Evolutionary conservation across 2,329 filamentous ascomycete genomes (phyloP).

Genomic region (Alternaria dauci): DNA sequence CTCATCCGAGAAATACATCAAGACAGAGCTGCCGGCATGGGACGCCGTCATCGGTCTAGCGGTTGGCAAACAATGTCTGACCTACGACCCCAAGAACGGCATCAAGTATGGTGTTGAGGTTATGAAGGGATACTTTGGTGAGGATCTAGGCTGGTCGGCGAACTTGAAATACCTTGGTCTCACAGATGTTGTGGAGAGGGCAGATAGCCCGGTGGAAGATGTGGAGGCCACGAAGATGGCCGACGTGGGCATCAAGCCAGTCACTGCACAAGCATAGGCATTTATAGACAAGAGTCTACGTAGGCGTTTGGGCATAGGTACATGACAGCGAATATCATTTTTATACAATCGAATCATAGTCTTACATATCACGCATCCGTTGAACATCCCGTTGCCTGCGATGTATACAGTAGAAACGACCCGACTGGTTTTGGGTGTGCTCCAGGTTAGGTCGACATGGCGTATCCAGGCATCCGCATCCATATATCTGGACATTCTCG

Average conservation of each 20-base stretch:
- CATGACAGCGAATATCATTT: neutral
- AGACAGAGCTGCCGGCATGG: conserved; percentile 41
- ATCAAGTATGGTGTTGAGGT: conserved; percentile 69
- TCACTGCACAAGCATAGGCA: conserved; percentile 33
- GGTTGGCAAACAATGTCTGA: conserved; percentile 73
- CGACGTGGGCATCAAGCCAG: conserved; percentile 42
- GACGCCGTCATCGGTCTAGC: conserved; percentile 72
- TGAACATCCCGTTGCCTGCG: neutral
- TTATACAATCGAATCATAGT: neutral
- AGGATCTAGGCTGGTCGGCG: conserved; percentile 67
- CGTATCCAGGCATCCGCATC: neutral
- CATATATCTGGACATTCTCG: neutral
- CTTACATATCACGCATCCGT: neutral
- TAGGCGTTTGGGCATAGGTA: neutral
- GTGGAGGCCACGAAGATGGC: conserved; percentile 32
- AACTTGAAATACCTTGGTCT: conserved; percentile 45
- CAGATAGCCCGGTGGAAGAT: conserved; percentile 23
- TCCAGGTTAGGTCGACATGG: neutral
- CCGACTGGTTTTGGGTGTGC: too few relatives aligned
- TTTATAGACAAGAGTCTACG: conserved; percentile 2
- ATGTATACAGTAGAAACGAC: neutral
- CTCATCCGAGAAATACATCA: conserved; percentile 25
- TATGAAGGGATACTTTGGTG: conserved; percentile 69
- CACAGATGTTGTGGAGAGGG: conserved; percentile 45
- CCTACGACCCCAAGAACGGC: conserved; percentile 66